phyloP scores from a whole-genome alignment of 2,329 filamentous ascomycete genomes.

The Botrytis elliptica region DNA sequence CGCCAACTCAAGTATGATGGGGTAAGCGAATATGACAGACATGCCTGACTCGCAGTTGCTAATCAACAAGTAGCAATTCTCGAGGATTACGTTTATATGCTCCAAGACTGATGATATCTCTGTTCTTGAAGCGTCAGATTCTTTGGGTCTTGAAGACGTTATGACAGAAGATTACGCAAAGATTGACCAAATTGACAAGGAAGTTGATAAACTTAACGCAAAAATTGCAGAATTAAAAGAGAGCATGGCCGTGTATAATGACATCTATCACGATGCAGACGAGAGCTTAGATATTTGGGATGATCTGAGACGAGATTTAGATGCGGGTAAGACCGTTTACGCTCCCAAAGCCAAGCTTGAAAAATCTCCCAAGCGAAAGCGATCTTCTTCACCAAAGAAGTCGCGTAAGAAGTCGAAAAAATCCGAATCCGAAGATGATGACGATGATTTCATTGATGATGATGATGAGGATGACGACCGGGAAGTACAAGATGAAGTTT shows the following conservation, averaged over 20 bases:
- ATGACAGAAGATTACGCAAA: conserved; percentile 40
- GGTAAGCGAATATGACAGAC: conserved; percentile 26
- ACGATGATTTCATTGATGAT: conserved; percentile 24
- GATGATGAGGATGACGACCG: conserved; percentile 32
- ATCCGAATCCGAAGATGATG: conserved; percentile 17
- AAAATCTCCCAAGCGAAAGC: conserved; percentile 46
- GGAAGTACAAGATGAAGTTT: conserved; percentile 31
- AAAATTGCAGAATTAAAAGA: conserved; percentile 38
- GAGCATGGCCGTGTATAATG: conserved; percentile 39
- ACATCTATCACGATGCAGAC: conserved; percentile 41
- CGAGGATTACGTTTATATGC: conserved; percentile 51
- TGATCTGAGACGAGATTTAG: conserved; percentile 40
- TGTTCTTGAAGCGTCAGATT: conserved; percentile 41
- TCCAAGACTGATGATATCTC: conserved; percentile 62
- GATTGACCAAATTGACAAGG: conserved; percentile 31
- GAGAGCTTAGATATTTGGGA: conserved; percentile 49
- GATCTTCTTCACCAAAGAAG: conserved; percentile 24
- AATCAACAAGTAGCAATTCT: conserved; percentile 9
- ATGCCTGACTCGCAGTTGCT: not conserved
- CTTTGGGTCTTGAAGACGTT: conserved; percentile 42
- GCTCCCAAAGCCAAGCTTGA: conserved; percentile 33
- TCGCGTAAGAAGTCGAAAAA: conserved; percentile 31
- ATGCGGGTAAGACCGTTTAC: conserved; percentile 46
- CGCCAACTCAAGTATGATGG: conserved; percentile 60
- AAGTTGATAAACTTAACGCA: conserved; percentile 27